Evolutionary conservation across 768 basidiomycete species (phyloP), one percentile per base, ranked within the genome.

Genomic region (Scleroderma citrinum): DNA sequence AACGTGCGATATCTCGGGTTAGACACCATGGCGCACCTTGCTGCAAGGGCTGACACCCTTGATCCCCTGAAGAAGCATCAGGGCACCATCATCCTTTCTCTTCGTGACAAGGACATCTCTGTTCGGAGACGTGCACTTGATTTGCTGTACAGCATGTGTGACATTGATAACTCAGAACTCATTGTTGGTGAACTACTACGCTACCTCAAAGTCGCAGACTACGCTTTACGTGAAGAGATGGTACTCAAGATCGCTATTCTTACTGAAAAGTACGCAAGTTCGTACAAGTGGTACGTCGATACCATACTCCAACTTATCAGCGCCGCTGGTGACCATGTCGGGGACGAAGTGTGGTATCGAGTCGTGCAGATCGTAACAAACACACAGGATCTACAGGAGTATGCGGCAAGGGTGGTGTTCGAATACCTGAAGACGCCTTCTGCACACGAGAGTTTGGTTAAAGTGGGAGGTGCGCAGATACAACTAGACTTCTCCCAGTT

Each of bases 281-380:
- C 91, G 47, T 96, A 95, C 69, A 93, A 94, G 70, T 95, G 94
- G 94, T 98, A 99, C 73, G 91, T 99, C 49, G 95, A 99, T 68
- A 99, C 93, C 56, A 91, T 98, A 62, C 71, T 99, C 58, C 87
- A 93, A 61, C 81, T 99, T 49, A 95, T 99, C 64, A 91, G 88
- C 62, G 85, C 92, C 35, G 96, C 96, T 11, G 96, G 96, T 47
- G 96, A 99, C 61, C 93, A 99, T 63, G 95, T 99, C 46, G 96
- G 96, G 40, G 95, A 98, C 56, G 96, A 98, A 72, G 96, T 99
- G 30, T 99, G 96, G 96, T 98, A 96, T 68, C 89, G 96, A 46
- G 93, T 99, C 44, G 87, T 99, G 23, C 96, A 97, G 64, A 97
- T 99, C 52, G 91, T 96, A 42, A 97, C 92, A 40, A 99, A 99